Evolutionary conservation across 2,329 filamentous ascomycete genomes (phyloP).

Genomic region (Calonectria fujianensis): DNA sequence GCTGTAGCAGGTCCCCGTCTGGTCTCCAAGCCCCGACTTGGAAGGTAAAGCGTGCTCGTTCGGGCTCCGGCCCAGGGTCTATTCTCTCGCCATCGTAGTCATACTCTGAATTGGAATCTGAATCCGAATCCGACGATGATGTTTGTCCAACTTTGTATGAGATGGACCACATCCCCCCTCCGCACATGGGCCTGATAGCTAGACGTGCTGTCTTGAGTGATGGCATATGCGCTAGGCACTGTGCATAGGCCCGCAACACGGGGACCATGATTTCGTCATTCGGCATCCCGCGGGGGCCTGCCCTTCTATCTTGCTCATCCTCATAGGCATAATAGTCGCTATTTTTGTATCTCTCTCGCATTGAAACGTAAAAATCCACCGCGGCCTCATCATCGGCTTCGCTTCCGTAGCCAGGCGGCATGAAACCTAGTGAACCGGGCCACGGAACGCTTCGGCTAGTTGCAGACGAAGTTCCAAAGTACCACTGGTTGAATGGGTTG

Average conservation of each 20-base stretch:
- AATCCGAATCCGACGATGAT: background rate
- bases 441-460: background rate
- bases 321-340: background rate
- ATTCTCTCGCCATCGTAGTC: background rate
- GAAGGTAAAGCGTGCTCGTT: background rate
- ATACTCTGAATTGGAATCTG: background rate
- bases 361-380: background rate
- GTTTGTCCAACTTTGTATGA: background rate
- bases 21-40: background rate
- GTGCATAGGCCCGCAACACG: background rate
- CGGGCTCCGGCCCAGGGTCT: background rate
- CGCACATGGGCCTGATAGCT: background rate
- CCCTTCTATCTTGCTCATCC: background rate
- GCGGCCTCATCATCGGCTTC: background rate
- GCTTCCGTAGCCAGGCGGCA: background rate
- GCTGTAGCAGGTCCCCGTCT: background rate
- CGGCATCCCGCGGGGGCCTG: background rate
- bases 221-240: slow-evolving; percentile 4
- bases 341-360: background rate
- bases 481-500: background rate
- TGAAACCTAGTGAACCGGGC: background rate
- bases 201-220: background rate
- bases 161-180: background rate
- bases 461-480: background rate
- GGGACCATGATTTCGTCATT: background rate